Base-by-base conservation (phyloP, 257 asterid species). In the Orobanche coerulescens region DNA sequence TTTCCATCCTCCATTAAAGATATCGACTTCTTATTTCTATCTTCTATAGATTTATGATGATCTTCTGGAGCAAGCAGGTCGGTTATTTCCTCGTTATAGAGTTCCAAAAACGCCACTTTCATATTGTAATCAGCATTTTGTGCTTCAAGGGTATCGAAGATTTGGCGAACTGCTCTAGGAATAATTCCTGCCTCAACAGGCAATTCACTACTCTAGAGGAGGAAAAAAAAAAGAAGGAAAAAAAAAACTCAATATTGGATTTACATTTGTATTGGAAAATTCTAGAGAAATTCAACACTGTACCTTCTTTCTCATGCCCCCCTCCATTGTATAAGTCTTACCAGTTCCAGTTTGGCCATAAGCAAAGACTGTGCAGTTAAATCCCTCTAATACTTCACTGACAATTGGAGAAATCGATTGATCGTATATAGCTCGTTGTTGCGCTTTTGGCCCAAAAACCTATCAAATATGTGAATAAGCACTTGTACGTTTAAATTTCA, bases 331-430 rank as follows among this genome's bases (percentile, higher is more conserved):
- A 72, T 85, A 88, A 10, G 95, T 85, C 64, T 85, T 85, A 28
- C 94, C 94, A 4, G 95, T 85, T 58, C 92, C 94, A 11, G 95
- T 85, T 70, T 85, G 92, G 67, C 96, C 95, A 64, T 88, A 88
- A 0, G 95, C 95, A 70, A 88, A 88, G 15, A 83, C 88, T 0
- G 95, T 88, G 73, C 96, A 85, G 64, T 85, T 88, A 76, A 79
- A 88, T 36, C 95, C 96, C 39, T 81, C 95, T 50, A 88, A 77
- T 30, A 85, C 94, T 68, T 88, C 93, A 62, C 75, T 73, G 58
- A 88, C 96, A 58, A 88, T 80, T 19, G 96, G 93, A 12, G 83
- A 76, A 76, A 88, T 81, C 19, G 95, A 79, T 75, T 88, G 95
- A 75, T 85, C 96, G 53, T 85, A 88, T 53, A 88, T 83, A 47